Conservation (phyloP, 148 eudicot species). For the Pouteria glomerata region DNA sequence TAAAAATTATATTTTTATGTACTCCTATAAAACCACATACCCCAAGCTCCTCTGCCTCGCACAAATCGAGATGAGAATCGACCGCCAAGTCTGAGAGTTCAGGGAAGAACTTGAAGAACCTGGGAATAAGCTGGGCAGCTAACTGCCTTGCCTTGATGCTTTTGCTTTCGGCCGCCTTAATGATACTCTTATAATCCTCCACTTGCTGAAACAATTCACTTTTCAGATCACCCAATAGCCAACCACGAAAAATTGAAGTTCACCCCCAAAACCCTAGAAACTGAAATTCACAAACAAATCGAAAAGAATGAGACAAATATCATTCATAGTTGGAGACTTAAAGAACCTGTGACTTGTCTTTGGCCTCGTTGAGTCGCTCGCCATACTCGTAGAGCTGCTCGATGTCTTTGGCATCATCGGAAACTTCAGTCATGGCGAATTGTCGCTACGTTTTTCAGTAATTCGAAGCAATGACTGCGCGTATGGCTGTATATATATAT, state of each 20-base stretch:
- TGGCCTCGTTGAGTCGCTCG: constrained; percentile 77
- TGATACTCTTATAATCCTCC: constrained; percentile 67
- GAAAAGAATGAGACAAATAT: not conserved
- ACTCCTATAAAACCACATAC: constrained; percentile 31
- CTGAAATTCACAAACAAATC: too few species aligned
- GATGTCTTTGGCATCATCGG: constrained; percentile 58
- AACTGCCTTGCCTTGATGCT: constrained; percentile 78
- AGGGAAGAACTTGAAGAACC: constrained; percentile 83
- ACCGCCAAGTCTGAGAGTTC: constrained; percentile 51
- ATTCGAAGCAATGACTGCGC: not conserved
- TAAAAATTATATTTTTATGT: not conserved
- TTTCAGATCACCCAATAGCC: not conserved
- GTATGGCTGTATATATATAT: too few species aligned
- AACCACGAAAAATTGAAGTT: not conserved
- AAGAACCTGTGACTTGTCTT: constrained; percentile 87
- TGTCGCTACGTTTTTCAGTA: not conserved
- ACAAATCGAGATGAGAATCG: constrained; percentile 80
- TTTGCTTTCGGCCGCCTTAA: constrained; percentile 51
- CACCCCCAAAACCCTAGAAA: constrained; percentile 31
- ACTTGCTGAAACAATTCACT: constrained; percentile 34
- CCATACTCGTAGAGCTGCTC: constrained; percentile 88
- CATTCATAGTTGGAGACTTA: not conserved
- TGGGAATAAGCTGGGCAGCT: constrained; percentile 95
- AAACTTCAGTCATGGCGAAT: constrained; percentile 43
- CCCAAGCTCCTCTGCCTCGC: constrained; percentile 95